phyloP scores from a whole-genome alignment of 371 early-diverging fungal species.

The Rhizopus delemar region DNA sequence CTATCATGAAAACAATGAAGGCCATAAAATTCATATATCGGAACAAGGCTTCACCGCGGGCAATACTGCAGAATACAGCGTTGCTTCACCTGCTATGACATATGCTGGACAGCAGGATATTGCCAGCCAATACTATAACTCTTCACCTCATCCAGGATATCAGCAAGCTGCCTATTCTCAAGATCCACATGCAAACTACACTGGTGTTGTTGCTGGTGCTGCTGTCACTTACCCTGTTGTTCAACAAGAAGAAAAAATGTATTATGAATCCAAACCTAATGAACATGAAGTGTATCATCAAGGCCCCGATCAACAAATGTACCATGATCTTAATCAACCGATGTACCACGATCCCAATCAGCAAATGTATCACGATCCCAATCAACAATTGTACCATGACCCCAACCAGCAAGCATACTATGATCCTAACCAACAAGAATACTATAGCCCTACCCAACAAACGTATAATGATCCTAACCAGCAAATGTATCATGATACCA shows the following conservation, averaged over 20 bases:
- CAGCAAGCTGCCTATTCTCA: background rate
- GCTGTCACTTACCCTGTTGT: background rate
- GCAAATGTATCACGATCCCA: background rate
- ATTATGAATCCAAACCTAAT: background rate
- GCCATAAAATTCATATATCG: background rate
- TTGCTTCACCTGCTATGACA: constrained; percentile 8
- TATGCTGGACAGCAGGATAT: constrained; percentile 4
- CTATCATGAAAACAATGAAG: background rate
- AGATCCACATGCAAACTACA: background rate
- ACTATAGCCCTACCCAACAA: constrained; percentile 7
- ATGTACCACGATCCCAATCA: constrained; percentile 1
- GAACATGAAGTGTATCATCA: constrained; percentile 3
- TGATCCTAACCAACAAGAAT: constrained; percentile 11
- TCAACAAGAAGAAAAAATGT: constrained; percentile 6
- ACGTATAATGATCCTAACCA: constrained; percentile 6
- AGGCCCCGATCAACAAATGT: background rate
- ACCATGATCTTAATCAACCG: constrained; percentile 7
- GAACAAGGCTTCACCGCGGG: background rate
- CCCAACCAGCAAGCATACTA: constrained; percentile 7
- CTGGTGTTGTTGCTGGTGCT: background rate
- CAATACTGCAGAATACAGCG: background rate
- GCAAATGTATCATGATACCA: constrained; percentile 5
- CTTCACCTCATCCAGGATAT: background rate
- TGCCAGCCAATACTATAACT: background rate
- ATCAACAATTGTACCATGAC: constrained; percentile 4